Evolutionary conservation across 78 protist genomes (phyloP), one percentile per base, ranked within the genome.

Genomic region (Dictyostelium capitatum): DNA sequence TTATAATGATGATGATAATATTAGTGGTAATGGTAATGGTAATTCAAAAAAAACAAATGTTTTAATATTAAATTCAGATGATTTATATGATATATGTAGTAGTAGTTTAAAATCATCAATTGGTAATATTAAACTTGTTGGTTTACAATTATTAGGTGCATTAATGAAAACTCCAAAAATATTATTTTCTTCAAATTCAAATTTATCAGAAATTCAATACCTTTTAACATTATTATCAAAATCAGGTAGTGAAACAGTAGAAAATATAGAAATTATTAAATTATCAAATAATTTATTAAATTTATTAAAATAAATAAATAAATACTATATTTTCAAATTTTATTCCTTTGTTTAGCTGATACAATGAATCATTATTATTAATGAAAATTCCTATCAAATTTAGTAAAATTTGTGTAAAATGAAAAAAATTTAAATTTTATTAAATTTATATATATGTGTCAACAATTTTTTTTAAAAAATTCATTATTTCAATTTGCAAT

Each of bases 151-250:
- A 23, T 5, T 74, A 8, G 80, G 62, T 12, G 17, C 59, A 20
- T n/a, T 74, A 47, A 74, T 74, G 80, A 74, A 74, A 74, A 32
- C 56, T 10, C 80, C 80, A 37, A 25, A 10, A 23, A 74, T 47
- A n/a, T 15, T 74, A 23, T 74, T 74, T 74, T 25, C 41, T 2
- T 74, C 80, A n/a, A 15, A 14, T 12, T 20, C 54, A 47, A 74
- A 47, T 48, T 2, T 47, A 74, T 19, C n/a, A 48, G 59, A 30
- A n/a, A 74, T 74, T 10, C 30, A 20, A 47, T 23, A 47, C 23
- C 59, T 74, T n/a, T 47, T 74, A 48, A 12, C 32, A 41, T 8
- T 23, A 8, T 28, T 25, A 7, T 48, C 80, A 23, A 37, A 37
- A 37, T 37, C 43, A 37, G 2, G 43, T 37, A 2, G 43, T 37